Evolutionary conservation across 129 eudicot species (phyloP).

Genomic region (Solidago caesia): DNA sequence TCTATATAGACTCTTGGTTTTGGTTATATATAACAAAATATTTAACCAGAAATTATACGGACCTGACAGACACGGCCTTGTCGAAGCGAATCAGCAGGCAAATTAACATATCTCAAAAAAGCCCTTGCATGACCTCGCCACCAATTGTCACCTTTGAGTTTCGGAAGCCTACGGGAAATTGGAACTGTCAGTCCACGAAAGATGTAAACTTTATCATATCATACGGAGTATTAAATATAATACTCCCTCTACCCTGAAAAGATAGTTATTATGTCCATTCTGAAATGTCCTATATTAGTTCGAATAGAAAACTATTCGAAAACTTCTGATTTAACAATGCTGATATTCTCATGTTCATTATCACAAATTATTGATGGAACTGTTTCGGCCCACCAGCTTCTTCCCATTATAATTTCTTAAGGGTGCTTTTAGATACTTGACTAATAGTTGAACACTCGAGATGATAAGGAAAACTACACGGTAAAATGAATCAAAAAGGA

Average conservation of each 20-base stretch:
- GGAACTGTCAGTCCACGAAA: conserved; percentile 18
- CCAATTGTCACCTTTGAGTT: conserved; percentile 79
- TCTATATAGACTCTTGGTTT: neutral
- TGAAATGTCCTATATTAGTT: neutral
- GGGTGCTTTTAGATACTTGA: neutral
- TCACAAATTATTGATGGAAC: conserved; percentile 3
- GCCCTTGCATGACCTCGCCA: conserved; percentile 92
- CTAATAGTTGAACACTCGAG: neutral
- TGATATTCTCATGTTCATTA: conserved; percentile 1
- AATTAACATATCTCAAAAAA: conserved; percentile 49
- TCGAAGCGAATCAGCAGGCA: conserved; percentile 56
- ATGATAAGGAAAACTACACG: conserved; percentile 2
- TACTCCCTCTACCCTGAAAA: conserved; percentile 2
- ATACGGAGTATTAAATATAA: neutral
- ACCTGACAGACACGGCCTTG: conserved; percentile 79
- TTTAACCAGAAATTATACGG: conserved; percentile 2
- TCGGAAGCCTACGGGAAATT: conserved; percentile 48
- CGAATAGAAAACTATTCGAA: neutral
- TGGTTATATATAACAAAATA: conserved; percentile 7
- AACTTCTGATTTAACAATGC: neutral
- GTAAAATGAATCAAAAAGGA: neutral
- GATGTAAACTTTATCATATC: conserved; percentile 12
- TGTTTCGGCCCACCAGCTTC: neutral
- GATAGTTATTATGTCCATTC: neutral
- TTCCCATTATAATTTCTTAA: neutral